Conservation (phyloP, 2,329 filamentous ascomycete species). For the Sodiomyces alkalinus region DNA sequence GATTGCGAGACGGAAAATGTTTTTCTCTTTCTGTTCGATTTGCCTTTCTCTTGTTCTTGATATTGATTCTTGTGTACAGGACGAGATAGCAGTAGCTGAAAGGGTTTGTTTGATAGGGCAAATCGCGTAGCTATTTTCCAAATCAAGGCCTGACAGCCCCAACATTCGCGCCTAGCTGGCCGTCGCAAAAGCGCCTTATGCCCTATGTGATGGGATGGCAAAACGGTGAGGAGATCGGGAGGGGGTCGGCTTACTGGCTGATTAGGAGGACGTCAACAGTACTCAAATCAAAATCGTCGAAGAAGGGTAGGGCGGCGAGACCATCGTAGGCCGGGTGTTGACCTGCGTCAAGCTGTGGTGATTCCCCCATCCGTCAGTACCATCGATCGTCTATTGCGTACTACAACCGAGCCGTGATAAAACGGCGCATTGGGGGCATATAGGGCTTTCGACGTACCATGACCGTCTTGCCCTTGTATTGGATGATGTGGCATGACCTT, state of each 20-base stretch:
- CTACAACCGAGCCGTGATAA: slow-evolving; percentile 1
- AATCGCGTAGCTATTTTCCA: no score
- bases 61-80: no score
- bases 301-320: slow-evolving; percentile 84
- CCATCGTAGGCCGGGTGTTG: slow-evolving; percentile 96
- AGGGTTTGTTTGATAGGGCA: no score
- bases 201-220: slow-evolving; percentile 7
- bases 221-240: background rate
- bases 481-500: slow-evolving; percentile 90
- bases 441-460: slow-evolving; percentile 52
- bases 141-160: no score
- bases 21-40: no score
- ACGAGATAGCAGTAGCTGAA: no score
- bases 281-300: slow-evolving; percentile 95
- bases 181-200: no score
- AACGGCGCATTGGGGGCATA: background rate
- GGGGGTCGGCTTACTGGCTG: slow-evolving; percentile 71
- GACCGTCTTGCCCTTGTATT: slow-evolving; percentile 98
- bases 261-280: slow-evolving; percentile 94
- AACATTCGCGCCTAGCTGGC: no score
- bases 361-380: no score
- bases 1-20: no score
- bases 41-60: no score
- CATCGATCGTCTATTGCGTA: no score
- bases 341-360: slow-evolving; percentile 82